Evolutionary conservation across 1,284 basidiomycete species (phyloP), one percentile per base, ranked within the genome.

Genomic region (Malassezia caprae): DNA sequence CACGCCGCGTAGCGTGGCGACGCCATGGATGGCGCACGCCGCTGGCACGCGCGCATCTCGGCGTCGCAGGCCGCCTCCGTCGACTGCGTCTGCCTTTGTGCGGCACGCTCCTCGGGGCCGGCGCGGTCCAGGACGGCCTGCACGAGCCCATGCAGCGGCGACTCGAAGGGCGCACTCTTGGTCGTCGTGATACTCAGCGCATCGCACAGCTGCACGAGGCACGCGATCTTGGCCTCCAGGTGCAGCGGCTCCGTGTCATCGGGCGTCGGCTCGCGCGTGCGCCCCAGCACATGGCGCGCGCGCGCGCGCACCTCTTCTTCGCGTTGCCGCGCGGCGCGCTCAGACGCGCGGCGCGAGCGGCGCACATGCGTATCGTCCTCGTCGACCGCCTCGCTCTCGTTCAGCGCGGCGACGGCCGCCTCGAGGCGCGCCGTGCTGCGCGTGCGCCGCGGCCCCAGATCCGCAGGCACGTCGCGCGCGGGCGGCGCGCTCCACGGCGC

Each of bases 361-460:
- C 54, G 54, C 19, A 28, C 32, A 15, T n/a, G 28, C 32, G n/a
- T 41, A 3, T 30, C 44, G 15, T 41, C 35, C 17, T 35, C 34
- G 11, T 41, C 37, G 4, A 24, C 26, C 28, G 13, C 21, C 19
- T 28, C 49, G 39, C 27, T 37, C 8, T 17, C 21, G 35, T 43
- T 31, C 8, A 53, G 21, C 30, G 31, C 10, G 11, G 52, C 30
- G 0, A 54, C 44, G 0, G 44, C 44, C 27, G 34, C 48, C 27
- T 44, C 48, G 24, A 56, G 45, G 11, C 54, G 54, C 32, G 54
- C 41, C n/a, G 26, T 28, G 17, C 54, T 46, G 12, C 54, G 54
- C 31, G 54, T 56, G 24, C 45, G 54, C 30, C 54, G 54, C 35
- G 54, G 42, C 15, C 19, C 34, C 19, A 41, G n/a, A 10, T 26